Conservation (phyloP, 768 basidiomycete species). For the Mycena epipterygia region DNA sequence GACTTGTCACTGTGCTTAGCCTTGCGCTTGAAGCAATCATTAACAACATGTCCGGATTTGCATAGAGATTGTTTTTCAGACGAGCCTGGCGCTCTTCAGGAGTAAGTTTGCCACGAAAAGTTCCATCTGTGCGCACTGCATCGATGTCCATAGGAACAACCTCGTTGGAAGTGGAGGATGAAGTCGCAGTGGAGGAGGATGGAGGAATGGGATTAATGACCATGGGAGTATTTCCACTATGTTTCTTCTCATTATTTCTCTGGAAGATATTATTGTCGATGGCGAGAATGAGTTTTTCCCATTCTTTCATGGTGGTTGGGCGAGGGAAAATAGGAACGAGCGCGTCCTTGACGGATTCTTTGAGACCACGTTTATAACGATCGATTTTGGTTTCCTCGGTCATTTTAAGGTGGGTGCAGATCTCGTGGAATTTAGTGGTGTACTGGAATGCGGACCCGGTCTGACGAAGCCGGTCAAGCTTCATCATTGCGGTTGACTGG, state of each 20-base stretch:
- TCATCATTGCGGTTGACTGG: slow-evolving; percentile 41
- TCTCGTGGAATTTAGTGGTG: slow-evolving; percentile 44
- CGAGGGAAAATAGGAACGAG: slow-evolving; percentile 35
- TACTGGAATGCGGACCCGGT: slow-evolving; percentile 46
- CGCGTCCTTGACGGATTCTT: slow-evolving; percentile 43
- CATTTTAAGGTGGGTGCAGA: slow-evolving; percentile 42
- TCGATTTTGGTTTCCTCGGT: slow-evolving; percentile 50
- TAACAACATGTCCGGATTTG: slow-evolving; percentile 42
- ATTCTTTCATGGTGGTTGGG: slow-evolving; percentile 36
- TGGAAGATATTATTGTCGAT: slow-evolving; percentile 45
- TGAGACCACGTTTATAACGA: slow-evolving; percentile 46
- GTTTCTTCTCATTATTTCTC: slow-evolving; percentile 34
- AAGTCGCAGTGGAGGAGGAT: not conserved
- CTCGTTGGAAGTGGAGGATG: slow-evolving; percentile 12
- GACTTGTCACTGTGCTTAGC: slow-evolving; percentile 35
- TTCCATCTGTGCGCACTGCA: slow-evolving; percentile 26
- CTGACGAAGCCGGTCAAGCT: slow-evolving; percentile 48
- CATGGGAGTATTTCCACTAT: not conserved
- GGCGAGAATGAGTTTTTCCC: slow-evolving; percentile 36
- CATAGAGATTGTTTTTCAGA: slow-evolving; percentile 45
- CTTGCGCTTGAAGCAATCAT: slow-evolving; percentile 43
- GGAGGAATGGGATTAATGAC: slow-evolving; percentile 3
- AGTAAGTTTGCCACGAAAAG: slow-evolving; percentile 43
- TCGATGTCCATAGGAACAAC: slow-evolving; percentile 50
- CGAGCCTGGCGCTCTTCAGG: slow-evolving; percentile 43